A percentile compares a stretch with the other conserved stretches of the same genome.
phyloP scores from a whole-genome alignment of 1,284 basidiomycete species.

The Ustilago loliicola region DNA sequence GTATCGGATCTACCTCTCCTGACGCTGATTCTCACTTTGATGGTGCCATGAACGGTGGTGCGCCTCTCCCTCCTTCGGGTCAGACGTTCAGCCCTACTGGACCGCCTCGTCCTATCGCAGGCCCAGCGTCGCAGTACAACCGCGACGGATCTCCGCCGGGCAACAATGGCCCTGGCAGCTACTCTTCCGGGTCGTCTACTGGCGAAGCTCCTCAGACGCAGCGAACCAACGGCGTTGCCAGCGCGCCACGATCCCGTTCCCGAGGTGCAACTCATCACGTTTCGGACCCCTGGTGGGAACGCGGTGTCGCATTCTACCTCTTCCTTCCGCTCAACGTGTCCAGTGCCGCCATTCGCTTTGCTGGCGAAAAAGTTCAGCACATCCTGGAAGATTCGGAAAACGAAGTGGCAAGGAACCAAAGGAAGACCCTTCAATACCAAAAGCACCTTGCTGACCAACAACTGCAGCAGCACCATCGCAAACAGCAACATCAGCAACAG shows the following conservation, averaged over 20 bases:
- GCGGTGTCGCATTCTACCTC: conserved; percentile 53
- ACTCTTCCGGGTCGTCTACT: conserved; percentile 2
- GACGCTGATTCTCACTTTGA: conserved; percentile 21
- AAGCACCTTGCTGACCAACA: conserved; percentile 48
- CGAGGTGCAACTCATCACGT: conserved; percentile 28
- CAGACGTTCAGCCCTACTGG: conserved; percentile 14
- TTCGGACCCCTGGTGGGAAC: conserved; percentile 51
- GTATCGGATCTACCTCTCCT: conserved; percentile 30
- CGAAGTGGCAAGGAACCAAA: conserved; percentile 35
- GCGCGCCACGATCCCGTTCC: conserved; percentile 7
- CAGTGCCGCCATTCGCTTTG: conserved; percentile 45
- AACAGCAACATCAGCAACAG: conserved; percentile 22
- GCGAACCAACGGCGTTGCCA: background rate
- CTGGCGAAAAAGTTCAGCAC: conserved; percentile 47
- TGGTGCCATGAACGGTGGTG: background rate
- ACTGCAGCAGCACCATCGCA: conserved; percentile 41
- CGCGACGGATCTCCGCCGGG: conserved; percentile 17
- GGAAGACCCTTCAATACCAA: conserved; percentile 45
- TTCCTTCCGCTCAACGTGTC: conserved; percentile 57
- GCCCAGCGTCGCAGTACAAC: background rate
- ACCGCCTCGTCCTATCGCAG: conserved; percentile 13
- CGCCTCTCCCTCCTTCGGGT: conserved; percentile 10
- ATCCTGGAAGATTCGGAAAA: conserved; percentile 45
- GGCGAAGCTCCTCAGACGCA: background rate
- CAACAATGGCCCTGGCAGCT: background rate